Percentiles rank a stretch among this genome's conserved stretches.
Conservation (phyloP, 495 filamentous ascomycete genomes). For the Talaromyces proteolyticus region DNA sequence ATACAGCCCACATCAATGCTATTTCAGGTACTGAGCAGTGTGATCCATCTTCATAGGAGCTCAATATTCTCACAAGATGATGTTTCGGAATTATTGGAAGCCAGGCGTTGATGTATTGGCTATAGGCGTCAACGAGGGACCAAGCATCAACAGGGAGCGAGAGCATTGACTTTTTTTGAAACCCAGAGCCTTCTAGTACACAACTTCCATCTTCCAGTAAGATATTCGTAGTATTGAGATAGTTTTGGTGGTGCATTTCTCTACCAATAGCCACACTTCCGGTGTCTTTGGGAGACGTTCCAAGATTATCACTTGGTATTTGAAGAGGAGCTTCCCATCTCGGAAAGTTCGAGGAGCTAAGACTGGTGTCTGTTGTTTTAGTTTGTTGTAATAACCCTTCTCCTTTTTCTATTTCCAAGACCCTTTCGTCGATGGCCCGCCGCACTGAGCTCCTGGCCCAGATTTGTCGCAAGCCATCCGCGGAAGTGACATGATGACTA, state of each 20-base stretch:
- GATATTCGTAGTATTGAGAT: background rate
- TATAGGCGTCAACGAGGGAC: constrained; percentile 64
- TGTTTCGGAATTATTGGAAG: constrained; percentile 69
- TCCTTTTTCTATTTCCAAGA: background rate
- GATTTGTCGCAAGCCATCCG: background rate
- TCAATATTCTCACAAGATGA: constrained; percentile 48
- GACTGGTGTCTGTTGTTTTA: background rate
- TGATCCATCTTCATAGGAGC: constrained; percentile 34
- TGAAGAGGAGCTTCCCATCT: background rate
- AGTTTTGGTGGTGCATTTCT: background rate
- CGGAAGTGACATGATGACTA: background rate
- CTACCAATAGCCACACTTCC: too few relatives aligned
- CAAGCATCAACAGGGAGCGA: background rate
- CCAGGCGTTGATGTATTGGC: constrained; percentile 69
- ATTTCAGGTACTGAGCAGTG: background rate
- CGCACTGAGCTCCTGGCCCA: background rate
- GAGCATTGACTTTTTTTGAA: background rate
- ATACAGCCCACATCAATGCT: constrained; percentile 45
- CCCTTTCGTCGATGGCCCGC: background rate
- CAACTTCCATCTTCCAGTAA: background rate
- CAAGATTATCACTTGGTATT: background rate
- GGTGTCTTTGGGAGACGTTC: background rate
- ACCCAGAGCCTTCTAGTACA: background rate
- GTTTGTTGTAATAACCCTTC: background rate
- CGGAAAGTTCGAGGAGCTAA: background rate